Evolutionary conservation across 768 basidiomycete species (phyloP).

Genomic region (Tylopilus sp.): DNA sequence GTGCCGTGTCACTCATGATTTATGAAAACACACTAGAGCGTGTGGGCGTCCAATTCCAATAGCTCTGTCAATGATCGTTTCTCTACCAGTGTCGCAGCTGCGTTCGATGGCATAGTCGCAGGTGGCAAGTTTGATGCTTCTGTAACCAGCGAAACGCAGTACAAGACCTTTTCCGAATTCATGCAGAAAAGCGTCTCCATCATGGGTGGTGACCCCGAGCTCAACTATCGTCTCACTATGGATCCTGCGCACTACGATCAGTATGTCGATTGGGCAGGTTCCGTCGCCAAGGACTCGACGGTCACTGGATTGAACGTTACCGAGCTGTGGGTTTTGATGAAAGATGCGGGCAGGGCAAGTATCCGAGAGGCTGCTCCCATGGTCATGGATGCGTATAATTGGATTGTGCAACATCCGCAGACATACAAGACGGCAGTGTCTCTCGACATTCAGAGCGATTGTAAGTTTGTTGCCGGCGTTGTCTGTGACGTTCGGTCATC

Average conservation of each 20-base stretch:
- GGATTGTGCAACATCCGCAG: background rate
- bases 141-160: background rate
- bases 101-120: background rate
- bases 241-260: slow-evolving; percentile 4
- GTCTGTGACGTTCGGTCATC: too few species aligned
- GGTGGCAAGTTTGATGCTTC: background rate
- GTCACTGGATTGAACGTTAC: background rate
- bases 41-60: slow-evolving; percentile 6
- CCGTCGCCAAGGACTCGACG: background rate
- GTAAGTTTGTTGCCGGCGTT: too few species aligned
- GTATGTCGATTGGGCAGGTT: slow-evolving; percentile 2
- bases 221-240: slow-evolving; percentile 1
- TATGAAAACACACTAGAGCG: too few species aligned
- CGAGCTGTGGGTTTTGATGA: slow-evolving; percentile 7
- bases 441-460: slow-evolving; percentile 11
- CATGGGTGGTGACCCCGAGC: background rate
- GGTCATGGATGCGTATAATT: slow-evolving; percentile 6
- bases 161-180: too few species aligned
- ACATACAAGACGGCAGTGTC: background rate
- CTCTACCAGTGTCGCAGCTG: background rate
- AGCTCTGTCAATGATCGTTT: slow-evolving; percentile 8
- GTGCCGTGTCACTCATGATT: too few species aligned
- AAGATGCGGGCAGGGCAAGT: background rate
- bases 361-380: background rate
- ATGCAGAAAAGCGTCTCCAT: slow-evolving; percentile 4